A percentile compares a stretch with the other conserved stretches of the same genome.
Evolutionary conservation across 805 yeast species (phyloP).

Genomic region (Saturnispora zaruensis): DNA sequence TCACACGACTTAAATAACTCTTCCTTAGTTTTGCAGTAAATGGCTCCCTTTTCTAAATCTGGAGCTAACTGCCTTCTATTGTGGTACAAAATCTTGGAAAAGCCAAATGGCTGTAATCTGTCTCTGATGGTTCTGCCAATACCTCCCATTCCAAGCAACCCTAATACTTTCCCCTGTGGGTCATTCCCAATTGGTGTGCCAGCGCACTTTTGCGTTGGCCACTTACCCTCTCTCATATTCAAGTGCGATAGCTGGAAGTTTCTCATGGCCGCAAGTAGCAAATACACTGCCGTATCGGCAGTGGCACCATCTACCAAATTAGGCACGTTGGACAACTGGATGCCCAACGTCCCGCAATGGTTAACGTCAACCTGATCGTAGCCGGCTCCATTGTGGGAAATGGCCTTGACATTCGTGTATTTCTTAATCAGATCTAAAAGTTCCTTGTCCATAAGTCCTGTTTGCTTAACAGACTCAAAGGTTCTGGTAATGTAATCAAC

Average conservation of each 20-base stretch:
- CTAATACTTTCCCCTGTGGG: conserved; percentile 68
- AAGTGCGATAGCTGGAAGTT: conserved; percentile 55
- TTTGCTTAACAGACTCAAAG: conserved; percentile 30
- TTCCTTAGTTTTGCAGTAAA: conserved; percentile 57
- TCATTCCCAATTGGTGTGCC: conserved; percentile 63
- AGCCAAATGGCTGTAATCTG: conserved; percentile 70
- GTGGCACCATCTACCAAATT: conserved; percentile 46
- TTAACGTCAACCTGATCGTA: conserved; percentile 44
- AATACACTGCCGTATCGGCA: conserved; percentile 47
- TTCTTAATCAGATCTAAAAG: conserved; percentile 30
- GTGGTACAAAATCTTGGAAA: conserved; percentile 59
- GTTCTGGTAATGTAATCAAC: conserved; percentile 36
- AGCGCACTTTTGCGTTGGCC: conserved; percentile 43
- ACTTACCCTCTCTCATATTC: conserved; percentile 47
- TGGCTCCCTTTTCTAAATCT: conserved; percentile 61
- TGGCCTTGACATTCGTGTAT: conserved; percentile 30
- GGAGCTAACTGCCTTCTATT: conserved; percentile 53
- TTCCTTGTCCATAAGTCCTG: conserved; percentile 40
- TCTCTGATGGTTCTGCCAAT: conserved; percentile 76
- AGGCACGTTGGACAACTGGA: conserved; percentile 47
- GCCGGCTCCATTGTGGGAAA: conserved; percentile 50
- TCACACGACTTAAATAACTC: conserved; percentile 58
- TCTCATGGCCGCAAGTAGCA: conserved; percentile 44
- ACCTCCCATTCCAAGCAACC: conserved; percentile 84
- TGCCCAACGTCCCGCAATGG: conserved; percentile 32